Evolutionary conservation across 2,329 filamentous ascomycete genomes (phyloP), one percentile per base, ranked within the genome.

Genomic region (Exophiala spinifera): DNA sequence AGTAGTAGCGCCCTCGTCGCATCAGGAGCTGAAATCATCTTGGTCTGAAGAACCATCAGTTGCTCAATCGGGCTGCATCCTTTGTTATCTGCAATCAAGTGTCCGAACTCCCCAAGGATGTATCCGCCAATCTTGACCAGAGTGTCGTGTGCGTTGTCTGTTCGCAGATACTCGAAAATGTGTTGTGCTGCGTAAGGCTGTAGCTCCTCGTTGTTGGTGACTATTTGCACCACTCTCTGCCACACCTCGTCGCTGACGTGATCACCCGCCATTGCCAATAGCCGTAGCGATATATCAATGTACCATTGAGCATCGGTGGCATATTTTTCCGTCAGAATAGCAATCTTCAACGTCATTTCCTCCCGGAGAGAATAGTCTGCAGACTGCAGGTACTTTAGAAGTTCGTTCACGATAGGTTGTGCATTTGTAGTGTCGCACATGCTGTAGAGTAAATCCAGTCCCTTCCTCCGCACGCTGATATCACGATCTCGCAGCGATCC

Each of bases 281-380:
- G 81, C 52, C 92, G 85, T 62, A 99, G 79, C 10, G 94, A 96
- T 63, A 97, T 96, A 69, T 99, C 92, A 59, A 99, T 95, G 71
- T 99, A 99, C 94, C 94, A 99, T 75, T 97, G 92, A 17, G 96
- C 89, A 67, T 99, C 94, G 0, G 91, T 96, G 20, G 94, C 94
- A 69, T 99, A 99, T 69, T 97, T 97, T 70, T 99, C 94, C 0
- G 95, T 97, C 61, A 99, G 73, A 66, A 99, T 99, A 49, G 94
- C 94, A 72, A 99, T 96, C 75, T 99, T 99, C 60, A 99, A 79
- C 3, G 97, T 94, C 94, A 99, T 99, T 72, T 99, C 94, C 74
- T 99, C 95, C 60, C 95, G 85, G 65, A 99, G 96, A 4, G 92
- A 92, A 71, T 96, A 99, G 71, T 99, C 94, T 45, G 94, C 94